Percentiles rank a stretch among this genome's conserved stretches.
Evolutionary conservation across 2,329 filamentous ascomycete genomes (phyloP).

Genomic region (Truncatella angustata): DNA sequence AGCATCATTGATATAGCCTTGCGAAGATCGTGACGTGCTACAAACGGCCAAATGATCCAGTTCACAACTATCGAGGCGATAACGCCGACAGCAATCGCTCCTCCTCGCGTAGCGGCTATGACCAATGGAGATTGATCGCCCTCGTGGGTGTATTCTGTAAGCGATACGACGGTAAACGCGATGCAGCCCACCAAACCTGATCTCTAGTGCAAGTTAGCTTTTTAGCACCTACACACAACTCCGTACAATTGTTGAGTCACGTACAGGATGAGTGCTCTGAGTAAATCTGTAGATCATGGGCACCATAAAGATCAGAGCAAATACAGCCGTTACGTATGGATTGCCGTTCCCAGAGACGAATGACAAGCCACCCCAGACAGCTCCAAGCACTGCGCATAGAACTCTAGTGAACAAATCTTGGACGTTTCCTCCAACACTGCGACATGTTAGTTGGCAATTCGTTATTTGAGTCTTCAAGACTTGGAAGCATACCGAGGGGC

Average conservation of each 20-base stretch:
- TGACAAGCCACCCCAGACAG: slow-evolving; percentile 52
- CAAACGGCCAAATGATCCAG: slow-evolving; percentile 61
- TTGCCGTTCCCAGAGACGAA: slow-evolving; percentile 50
- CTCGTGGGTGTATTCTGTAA: slow-evolving; percentile 35
- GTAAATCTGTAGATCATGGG: slow-evolving; percentile 58
- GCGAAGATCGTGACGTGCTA: slow-evolving; percentile 57
- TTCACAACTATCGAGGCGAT: slow-evolving; percentile 54
- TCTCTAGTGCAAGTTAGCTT: slow-evolving; percentile 33
- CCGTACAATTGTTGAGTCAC: no score
- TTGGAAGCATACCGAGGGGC: slow-evolving; percentile 39
- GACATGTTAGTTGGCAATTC: background rate
- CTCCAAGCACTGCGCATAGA: slow-evolving; percentile 48
- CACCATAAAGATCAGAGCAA: slow-evolving; percentile 56
- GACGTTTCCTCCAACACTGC: slow-evolving; percentile 53
- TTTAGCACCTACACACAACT: no score
- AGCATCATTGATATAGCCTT: slow-evolving; percentile 55
- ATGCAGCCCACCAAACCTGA: slow-evolving; percentile 59
- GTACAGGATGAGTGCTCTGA: slow-evolving; percentile 51
- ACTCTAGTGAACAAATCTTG: slow-evolving; percentile 55
- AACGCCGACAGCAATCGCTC: slow-evolving; percentile 52
- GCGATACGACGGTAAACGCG: slow-evolving; percentile 53
- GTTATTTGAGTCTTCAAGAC: background rate
- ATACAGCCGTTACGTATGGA: slow-evolving; percentile 53
- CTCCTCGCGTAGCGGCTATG: slow-evolving; percentile 45
- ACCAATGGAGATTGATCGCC: slow-evolving; percentile 32